Conservation (phyloP, 139 green algal species). For the Coelastrella sp. region DNA sequence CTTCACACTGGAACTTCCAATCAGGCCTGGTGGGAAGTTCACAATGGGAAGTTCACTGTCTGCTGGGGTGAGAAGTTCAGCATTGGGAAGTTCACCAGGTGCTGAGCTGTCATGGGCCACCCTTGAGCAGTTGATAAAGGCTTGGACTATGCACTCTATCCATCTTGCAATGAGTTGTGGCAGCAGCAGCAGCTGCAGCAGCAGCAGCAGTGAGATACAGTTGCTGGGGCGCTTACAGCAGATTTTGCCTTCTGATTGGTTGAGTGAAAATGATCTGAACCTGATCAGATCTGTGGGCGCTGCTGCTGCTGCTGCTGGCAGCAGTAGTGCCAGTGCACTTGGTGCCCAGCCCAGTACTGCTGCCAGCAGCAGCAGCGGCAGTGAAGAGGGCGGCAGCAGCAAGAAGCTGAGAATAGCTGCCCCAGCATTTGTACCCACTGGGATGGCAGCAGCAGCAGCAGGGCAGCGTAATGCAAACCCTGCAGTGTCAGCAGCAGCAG, state of each 20-base stretch:
- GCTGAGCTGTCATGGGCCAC: not conserved
- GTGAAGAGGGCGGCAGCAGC: slow-evolving; percentile 3
- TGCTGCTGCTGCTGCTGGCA: not conserved
- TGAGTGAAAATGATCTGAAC: not conserved
- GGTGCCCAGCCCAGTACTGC: not conserved
- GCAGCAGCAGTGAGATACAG: not conserved
- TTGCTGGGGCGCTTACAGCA: not conserved
- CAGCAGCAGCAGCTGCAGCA: slow-evolving; percentile 13
- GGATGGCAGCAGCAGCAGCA: slow-evolving; percentile 3
- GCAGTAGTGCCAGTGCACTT: not conserved
- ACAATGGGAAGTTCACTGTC: not conserved
- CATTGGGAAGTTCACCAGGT: not conserved
- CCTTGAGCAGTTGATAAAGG: not conserved
- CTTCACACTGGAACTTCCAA: slow-evolving; percentile 1
- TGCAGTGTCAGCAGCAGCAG: too few species aligned
- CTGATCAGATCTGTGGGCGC: not conserved
- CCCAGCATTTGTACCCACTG: not conserved
- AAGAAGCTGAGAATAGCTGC: not conserved
- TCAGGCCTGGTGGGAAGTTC: not conserved
- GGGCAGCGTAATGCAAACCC: too few species aligned
- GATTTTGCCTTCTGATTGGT: slow-evolving; percentile 13
- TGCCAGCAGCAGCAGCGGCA: not conserved
- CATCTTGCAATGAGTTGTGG: not conserved
- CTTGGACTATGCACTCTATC: not conserved
- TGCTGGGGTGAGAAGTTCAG: not conserved